A percentile compares a stretch with the other conserved stretches of the same genome.
Conservation (phyloP, 768 basidiomycete genomes). For the Candolleomyces aberdarensis region DNA sequence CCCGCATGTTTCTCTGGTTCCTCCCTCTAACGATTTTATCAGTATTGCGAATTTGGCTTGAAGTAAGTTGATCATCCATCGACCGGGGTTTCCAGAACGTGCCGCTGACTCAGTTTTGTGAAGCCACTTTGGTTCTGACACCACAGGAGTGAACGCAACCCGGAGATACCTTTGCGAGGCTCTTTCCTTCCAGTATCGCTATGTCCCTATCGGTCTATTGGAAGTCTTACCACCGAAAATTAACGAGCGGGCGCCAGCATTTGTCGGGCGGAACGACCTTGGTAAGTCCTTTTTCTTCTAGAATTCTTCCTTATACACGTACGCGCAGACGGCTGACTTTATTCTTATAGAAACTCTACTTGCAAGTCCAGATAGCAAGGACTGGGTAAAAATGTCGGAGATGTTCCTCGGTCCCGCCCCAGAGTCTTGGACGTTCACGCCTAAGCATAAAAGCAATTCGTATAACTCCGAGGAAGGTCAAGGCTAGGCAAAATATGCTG, state of each 20-base stretch:
- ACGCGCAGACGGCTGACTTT: not conserved
- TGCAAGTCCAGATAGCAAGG: slow-evolving; percentile 71
- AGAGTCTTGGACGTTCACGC: slow-evolving; percentile 79
- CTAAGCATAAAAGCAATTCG: slow-evolving; percentile 94
- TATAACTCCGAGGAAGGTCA: slow-evolving; percentile 63
- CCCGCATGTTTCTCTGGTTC: not conserved
- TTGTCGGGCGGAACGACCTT: slow-evolving; percentile 82
- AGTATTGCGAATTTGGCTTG: slow-evolving; percentile 84
- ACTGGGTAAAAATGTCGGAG: slow-evolving; percentile 93
- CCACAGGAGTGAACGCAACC: slow-evolving; percentile 85
- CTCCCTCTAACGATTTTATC: not conserved
- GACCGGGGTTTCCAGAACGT: not conserved
- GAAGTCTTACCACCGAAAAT: slow-evolving; percentile 77
- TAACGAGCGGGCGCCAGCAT: slow-evolving; percentile 90
- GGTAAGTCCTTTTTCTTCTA: slow-evolving; percentile 45
- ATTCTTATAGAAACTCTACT: slow-evolving; percentile 70
- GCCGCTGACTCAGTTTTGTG: slow-evolving; percentile 2
- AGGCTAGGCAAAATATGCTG: slow-evolving; percentile 23
- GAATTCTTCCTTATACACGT: not conserved
- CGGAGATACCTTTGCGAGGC: slow-evolving; percentile 94
- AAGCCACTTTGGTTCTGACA: slow-evolving; percentile 85
- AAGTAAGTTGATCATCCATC: slow-evolving; percentile 49
- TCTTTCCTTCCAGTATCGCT: slow-evolving; percentile 94
- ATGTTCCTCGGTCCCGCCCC: slow-evolving; percentile 92
- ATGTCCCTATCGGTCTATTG: slow-evolving; percentile 89